These are phyloP conservation scores for Pezicula neosporulosa DNA, from an alignment of 2,329 filamentous ascomycete genomes.

Conservation along the genomic window DNA sequence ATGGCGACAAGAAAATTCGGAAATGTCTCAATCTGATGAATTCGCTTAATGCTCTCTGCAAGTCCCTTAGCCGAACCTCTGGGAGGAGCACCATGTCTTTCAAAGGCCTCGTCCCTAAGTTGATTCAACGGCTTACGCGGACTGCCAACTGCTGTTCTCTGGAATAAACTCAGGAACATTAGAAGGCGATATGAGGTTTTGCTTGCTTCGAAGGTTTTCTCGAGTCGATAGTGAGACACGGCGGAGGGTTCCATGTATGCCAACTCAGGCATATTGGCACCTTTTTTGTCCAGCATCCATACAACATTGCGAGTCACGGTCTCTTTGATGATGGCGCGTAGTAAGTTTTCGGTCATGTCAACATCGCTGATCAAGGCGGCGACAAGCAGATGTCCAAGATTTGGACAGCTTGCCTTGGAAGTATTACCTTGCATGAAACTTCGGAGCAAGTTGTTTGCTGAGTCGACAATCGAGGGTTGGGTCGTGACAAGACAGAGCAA, in stretches of 20 bases:
- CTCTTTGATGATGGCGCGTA: slow-evolving; percentile 42
- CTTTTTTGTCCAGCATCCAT: slow-evolving; percentile 40
- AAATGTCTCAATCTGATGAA: slow-evolving; percentile 40
- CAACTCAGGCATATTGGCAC: slow-evolving; percentile 36
- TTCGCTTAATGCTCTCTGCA: slow-evolving; percentile 38
- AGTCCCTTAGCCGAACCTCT: slow-evolving; percentile 35
- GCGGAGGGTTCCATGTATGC: slow-evolving; percentile 39
- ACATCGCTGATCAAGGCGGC: slow-evolving; percentile 42
- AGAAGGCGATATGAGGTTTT: slow-evolving; percentile 46
- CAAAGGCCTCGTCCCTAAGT: slow-evolving; percentile 42
- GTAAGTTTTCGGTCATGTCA: slow-evolving; percentile 35
- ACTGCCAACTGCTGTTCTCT: slow-evolving; percentile 36
- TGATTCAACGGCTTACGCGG: slow-evolving; percentile 31
- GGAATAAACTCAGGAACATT: slow-evolving; percentile 51
- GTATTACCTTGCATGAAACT: slow-evolving; percentile 36
- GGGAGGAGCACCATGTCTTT: slow-evolving; percentile 42
- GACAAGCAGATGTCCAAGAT: slow-evolving; percentile 45
- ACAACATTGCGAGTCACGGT: slow-evolving; percentile 48
- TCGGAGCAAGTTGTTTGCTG: slow-evolving; percentile 37
- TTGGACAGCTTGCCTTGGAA: slow-evolving; percentile 40
- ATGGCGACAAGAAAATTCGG: slow-evolving; percentile 39
- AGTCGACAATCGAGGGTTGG: slow-evolving; percentile 28
- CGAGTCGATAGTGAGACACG: slow-evolving; percentile 41
- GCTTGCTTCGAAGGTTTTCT: slow-evolving; percentile 42
- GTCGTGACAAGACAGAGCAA: slow-evolving; percentile 43